Evolutionary conservation across 495 filamentous ascomycete species (phyloP).

Genomic region (Aspergillus campestris): DNA sequence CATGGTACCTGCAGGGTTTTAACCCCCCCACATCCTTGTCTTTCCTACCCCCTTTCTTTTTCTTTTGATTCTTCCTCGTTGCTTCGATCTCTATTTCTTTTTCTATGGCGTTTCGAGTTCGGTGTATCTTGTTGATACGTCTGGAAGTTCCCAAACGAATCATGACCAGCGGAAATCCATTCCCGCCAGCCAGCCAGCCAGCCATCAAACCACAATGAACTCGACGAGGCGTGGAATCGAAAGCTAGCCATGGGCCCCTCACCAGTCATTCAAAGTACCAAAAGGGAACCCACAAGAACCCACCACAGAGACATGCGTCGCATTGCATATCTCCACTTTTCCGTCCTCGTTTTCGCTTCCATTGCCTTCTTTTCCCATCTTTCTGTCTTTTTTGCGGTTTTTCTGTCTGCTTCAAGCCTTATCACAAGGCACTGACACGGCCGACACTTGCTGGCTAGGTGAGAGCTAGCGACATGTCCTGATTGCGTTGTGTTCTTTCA

Average conservation of each 20-base stretch:
- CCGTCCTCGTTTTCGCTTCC: not conserved
- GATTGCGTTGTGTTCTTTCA: not conserved
- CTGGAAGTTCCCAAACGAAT: not conserved
- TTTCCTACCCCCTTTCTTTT: not conserved
- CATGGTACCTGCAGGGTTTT: slow-evolving; percentile 4
- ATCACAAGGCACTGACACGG: not conserved
- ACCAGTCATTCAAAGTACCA: no score
- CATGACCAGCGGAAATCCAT: no score
- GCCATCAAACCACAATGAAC: no score
- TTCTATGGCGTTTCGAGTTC: no score
- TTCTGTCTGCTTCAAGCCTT: not conserved
- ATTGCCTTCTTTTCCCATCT: not conserved
- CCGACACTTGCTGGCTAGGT: not conserved
- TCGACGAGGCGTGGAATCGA: no score
- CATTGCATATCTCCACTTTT: no score
- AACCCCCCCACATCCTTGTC: not conserved
- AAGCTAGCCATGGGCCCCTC: no score
- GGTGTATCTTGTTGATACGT: no score
- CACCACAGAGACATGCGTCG: no score
- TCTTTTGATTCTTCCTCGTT: slow-evolving; percentile 1
- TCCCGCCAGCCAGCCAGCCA: no score
- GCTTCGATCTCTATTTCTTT: not conserved
- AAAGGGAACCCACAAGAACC: no score
- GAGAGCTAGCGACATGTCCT: not conserved
- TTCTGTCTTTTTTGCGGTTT: not conserved